Conservation (phyloP, 2,329 filamentous ascomycete species). For the Pseudogymnoascus sp. region DNA sequence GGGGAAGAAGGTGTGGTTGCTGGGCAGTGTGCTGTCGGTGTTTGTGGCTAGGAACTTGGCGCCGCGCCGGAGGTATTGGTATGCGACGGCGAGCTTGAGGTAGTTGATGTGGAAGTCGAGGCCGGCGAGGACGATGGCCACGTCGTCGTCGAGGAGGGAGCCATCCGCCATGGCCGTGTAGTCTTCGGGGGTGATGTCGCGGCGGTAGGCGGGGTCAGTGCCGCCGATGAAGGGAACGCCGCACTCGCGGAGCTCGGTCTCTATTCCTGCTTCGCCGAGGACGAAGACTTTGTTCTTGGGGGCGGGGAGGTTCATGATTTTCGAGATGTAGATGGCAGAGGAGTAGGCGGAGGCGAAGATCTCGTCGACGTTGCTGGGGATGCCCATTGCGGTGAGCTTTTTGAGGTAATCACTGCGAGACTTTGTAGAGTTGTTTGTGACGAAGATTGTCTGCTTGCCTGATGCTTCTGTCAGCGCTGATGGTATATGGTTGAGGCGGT, state of each 20-base stretch:
- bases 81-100: constrained; percentile 75
- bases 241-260: constrained; percentile 77
- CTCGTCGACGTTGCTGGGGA: constrained; percentile 74
- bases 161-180: constrained; percentile 70
- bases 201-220: constrained; percentile 68
- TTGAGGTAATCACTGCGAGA: constrained; percentile 86
- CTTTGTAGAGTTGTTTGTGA: constrained; percentile 98
- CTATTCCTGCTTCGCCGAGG: constrained; percentile 83
- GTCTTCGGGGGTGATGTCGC: constrained; percentile 73
- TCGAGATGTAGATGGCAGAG: constrained; percentile 87
- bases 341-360: constrained; percentile 96
- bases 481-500: background rate
- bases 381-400: constrained; percentile 76
- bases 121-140: constrained; percentile 81
- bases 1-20: constrained; percentile 74
- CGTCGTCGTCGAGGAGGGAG: constrained; percentile 71
- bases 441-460: constrained; percentile 92
- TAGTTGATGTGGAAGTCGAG: constrained; percentile 96
- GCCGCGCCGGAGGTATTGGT: constrained; percentile 75
- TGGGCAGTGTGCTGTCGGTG: constrained; percentile 80
- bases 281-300: constrained; percentile 91
- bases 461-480: constrained; percentile 11
- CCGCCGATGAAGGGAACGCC: constrained; percentile 75
- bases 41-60: constrained; percentile 91
- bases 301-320: constrained; percentile 71